Evolutionary conservation across 75 land plant species (phyloP), one percentile per base, ranked within the genome.

Genomic region (Sequoia sempervirens): DNA sequence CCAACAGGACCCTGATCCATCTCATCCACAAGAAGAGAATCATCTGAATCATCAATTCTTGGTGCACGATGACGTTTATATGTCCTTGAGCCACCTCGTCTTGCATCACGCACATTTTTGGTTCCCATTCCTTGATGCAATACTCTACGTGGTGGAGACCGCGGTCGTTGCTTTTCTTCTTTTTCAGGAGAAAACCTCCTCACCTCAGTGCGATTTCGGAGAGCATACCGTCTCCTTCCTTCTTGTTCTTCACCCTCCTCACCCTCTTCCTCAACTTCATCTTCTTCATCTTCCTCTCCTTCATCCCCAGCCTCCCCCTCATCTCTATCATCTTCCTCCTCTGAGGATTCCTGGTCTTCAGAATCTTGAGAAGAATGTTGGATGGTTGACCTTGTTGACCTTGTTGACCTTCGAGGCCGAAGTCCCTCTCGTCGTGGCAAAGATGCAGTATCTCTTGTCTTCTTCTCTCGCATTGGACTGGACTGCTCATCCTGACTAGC

Each of bases 1-100:
- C 87, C 75, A 38, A 85, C 89, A 37, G 98, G 96, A 30, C 94
- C 96, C 84, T 94, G 93, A 80, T 94, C 99, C 81, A 96, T 56
- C 88, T 97, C 99, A 89, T 97, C 98, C 84, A 97, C 98, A 83
- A 97, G 92, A 84, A 97, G 96, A n/a, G 99, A 97, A 74, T 97
- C 99, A 86, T 97, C 99, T 47, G 99, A 97, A 82, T 97, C 99
- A 38, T 96, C 98, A 76, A 85, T 87, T 80, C 92, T 87, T 61
- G 90, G 28, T 17, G 94, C 40, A 17, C 99, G 98, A 86, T 91
- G 92, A 8, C 98, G 90, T 69, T 94, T 96, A 82, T 92, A 93
- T 10, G 90, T 90, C 74, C 96, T 84, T 64, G 90, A 88, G 45
- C 93, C 93, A 76, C 93, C 90, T 82, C 92, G 92, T 79, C 93